Conservation (phyloP, 148 eudicot species). For the Chenopodium suecicum region DNA sequence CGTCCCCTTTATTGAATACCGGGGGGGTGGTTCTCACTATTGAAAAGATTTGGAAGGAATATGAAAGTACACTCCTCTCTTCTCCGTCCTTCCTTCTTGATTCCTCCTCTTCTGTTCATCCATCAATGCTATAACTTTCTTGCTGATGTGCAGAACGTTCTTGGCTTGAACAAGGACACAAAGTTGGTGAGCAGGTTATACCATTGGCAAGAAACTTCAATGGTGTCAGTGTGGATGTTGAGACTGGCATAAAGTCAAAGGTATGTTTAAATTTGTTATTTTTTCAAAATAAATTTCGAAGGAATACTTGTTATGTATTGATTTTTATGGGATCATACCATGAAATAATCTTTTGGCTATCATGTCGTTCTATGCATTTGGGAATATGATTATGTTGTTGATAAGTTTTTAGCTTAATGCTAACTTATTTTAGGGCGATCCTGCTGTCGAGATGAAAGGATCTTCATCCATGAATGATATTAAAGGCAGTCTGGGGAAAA, state of each 20-base stretch:
- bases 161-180: constrained; percentile 91
- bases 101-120: neutral
- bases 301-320: neutral
- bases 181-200: constrained; percentile 79
- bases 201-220: constrained; percentile 88
- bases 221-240: constrained; percentile 57
- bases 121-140: neutral
- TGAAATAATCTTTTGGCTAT: neutral
- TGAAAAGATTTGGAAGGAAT: neutral
- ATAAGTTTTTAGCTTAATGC: neutral
- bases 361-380: neutral
- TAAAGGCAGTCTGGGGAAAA: constrained; percentile 44
- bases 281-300: too few species aligned
- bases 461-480: constrained; percentile 33
- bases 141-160: constrained; percentile 52
- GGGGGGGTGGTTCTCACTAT: neutral
- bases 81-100: neutral
- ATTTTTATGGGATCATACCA: neutral
- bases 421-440: constrained; percentile 34
- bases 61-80: neutral
- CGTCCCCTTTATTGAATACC: too few species aligned
- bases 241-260: constrained; percentile 47
- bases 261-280: constrained; percentile 22
- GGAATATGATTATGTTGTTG: neutral
- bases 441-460: constrained; percentile 50